A percentile compares a stretch with the other conserved stretches of the same genome.
Evolutionary conservation across 257 asterid genomes (phyloP).

Genomic region (Voacanga thouarsii): DNA sequence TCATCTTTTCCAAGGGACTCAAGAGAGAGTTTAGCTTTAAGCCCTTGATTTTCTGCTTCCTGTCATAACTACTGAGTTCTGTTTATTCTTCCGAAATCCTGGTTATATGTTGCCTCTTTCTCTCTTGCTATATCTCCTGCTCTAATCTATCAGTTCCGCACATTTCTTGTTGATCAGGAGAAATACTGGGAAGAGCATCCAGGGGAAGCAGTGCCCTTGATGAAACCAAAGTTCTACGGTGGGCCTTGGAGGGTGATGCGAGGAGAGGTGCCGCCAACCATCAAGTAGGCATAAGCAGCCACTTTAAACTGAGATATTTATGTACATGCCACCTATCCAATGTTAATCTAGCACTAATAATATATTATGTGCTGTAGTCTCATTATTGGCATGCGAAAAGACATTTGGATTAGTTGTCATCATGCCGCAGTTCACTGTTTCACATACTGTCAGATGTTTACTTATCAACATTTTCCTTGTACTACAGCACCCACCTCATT

Average conservation of each 20-base stretch:
- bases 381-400: not conserved
- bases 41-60: not conserved
- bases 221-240: constrained; percentile 79
- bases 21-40: not conserved
- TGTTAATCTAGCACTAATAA: not conserved
- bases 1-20: not conserved
- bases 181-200: constrained; percentile 93
- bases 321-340: not conserved
- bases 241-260: constrained; percentile 94
- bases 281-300: constrained; percentile 25
- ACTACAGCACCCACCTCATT: not conserved
- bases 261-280: constrained; percentile 66
- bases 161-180: constrained; percentile 45
- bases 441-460: not conserved
- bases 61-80: not conserved
- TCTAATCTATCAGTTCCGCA: not conserved
- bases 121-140: not conserved
- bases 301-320: not conserved
- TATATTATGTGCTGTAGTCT: not conserved
- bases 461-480: not conserved
- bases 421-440: not conserved
- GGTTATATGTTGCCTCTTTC: not conserved
- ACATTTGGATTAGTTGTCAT: not conserved
- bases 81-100: not conserved
- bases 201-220: constrained; percentile 74